phyloP scores from a whole-genome alignment of 352 stramenopile genomes.

The Phytophthora multivora region DNA sequence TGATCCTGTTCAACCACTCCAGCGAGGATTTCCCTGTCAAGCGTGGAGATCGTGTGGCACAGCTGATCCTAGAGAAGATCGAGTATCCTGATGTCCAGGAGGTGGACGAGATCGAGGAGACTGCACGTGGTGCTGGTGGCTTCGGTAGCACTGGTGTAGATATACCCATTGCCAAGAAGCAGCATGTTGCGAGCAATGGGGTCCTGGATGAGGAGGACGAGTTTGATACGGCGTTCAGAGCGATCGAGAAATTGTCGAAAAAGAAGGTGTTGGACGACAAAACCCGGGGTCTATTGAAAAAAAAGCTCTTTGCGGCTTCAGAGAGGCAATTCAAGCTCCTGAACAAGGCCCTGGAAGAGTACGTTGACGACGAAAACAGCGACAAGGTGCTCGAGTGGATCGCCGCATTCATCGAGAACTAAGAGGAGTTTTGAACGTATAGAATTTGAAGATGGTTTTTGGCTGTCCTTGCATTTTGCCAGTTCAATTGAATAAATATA shows the following conservation, averaged over 20 bases:
- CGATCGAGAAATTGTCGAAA: constrained; percentile 55
- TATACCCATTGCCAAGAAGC: constrained; percentile 56
- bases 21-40: constrained; percentile 94
- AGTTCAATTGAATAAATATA: constrained; percentile 43
- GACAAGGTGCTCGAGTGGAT: constrained; percentile 72
- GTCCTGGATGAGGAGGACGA: constrained; percentile 10
- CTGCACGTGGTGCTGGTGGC: constrained; percentile 91
- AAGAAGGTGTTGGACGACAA: constrained; percentile 53
- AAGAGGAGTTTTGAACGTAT: background rate
- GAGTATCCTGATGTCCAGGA: constrained; percentile 90
- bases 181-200: constrained; percentile 24
- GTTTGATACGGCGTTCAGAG: constrained; percentile 37
- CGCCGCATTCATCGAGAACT: constrained; percentile 57
- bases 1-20: constrained; percentile 99
- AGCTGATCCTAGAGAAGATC: constrained; percentile 98
- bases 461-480: background rate
- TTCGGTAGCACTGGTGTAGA: constrained; percentile 96
- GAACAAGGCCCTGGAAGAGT: constrained; percentile 51
- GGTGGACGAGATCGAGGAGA: constrained; percentile 96
- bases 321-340: constrained; percentile 66
- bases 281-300: constrained; percentile 61
- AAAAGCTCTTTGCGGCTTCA: constrained; percentile 54
- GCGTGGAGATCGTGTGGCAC: constrained; percentile 95
- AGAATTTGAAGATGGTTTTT: background rate
- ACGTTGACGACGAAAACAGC: constrained; percentile 40